Base-by-base conservation (phyloP, 805 yeast species). In the Wickerhamiella siamensis region DNA sequence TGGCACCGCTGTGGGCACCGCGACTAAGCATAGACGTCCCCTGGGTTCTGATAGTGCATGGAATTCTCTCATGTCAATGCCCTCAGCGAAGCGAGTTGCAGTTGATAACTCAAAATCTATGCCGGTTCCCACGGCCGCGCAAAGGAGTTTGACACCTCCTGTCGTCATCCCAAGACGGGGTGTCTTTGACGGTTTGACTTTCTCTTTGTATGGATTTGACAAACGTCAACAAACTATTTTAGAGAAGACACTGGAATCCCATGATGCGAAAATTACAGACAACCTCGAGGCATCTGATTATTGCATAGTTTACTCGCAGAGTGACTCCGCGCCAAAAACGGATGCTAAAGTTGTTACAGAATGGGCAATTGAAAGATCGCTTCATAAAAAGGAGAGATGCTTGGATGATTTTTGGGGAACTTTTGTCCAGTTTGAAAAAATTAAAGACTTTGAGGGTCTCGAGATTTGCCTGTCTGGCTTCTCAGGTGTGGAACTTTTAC, bases 311-410 rank as follows among this genome's bases (percentile, higher is more conserved):
- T 39, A 50, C 55, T 43, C 66, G 47, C 39, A 42, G 45, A 19
- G 16, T 12, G 49, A 54, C 6, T 51, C 47, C 21, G 50, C 57
- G 31, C 56, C 53, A 38, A 42, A 49, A 49, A 47, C 15, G 18
- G 47, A 26, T 31, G 48, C 54, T 2, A 52, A 53, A 15, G 47
- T 76, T 0, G 71, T 75, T 2, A 83, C 94, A 0, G 94, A 84
- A 57, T 83, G 88, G 81, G 77, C 78, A 48, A 60, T 84, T 10
- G 95, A 83, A 58, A 63, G 94, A 44, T 72, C 81, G 19, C 63
- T 83, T 18, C 77, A 70, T 58, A 75, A 75, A 50, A 68, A 71
- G 35, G 55, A 59, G 36, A 49, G 72, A 5, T 58, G 62, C 14
- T 42, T 53, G 4, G 51, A 57, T 27, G 94, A 79, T 53, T 56